Conservation (phyloP, 169 alveolate species). For the Cryptosporidium xiaoi region DNA sequence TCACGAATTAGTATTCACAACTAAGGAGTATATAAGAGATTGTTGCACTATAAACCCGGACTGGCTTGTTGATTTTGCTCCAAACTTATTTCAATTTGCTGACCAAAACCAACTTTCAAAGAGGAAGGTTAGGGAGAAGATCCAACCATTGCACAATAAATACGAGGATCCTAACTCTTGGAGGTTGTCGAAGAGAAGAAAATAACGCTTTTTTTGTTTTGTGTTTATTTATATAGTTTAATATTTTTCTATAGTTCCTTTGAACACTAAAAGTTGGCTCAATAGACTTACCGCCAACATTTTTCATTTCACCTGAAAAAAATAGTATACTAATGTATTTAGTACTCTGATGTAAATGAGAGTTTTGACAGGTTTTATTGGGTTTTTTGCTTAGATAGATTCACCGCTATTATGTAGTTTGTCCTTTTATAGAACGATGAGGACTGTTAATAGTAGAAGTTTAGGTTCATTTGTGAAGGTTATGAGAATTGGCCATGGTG, state of each 20-base stretch:
- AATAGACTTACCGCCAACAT: slow-evolving; percentile 27
- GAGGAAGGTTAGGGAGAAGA: slow-evolving; percentile 92
- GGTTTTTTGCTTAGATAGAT: too few species aligned
- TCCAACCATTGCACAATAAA: slow-evolving; percentile 94
- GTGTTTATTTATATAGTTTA: background rate
- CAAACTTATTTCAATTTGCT: slow-evolving; percentile 93
- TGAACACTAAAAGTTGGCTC: background rate
- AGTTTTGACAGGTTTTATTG: too few species aligned
- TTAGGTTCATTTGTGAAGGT: slow-evolving; percentile 82
- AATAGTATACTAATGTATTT: too few species aligned
- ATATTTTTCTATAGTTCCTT: background rate
- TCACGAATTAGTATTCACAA: slow-evolving; percentile 97
- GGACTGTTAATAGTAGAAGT: background rate
- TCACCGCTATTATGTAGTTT: too few species aligned
- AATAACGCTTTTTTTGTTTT: slow-evolving; percentile 77
- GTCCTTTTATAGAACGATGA: too few species aligned
- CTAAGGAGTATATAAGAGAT: slow-evolving; percentile 98
- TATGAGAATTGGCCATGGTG: slow-evolving; percentile 91
- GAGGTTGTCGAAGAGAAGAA: slow-evolving; percentile 96
- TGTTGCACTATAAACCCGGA: slow-evolving; percentile 95
- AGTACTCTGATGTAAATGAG: too few species aligned
- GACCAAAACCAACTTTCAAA: slow-evolving; percentile 90
- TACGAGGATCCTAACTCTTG: slow-evolving; percentile 98
- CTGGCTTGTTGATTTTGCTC: slow-evolving; percentile 98
- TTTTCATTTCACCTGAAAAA: background rate